Evolutionary conservation across 208 protist species (phyloP).

Genomic region (Trypanosomatidae sp.): DNA sequence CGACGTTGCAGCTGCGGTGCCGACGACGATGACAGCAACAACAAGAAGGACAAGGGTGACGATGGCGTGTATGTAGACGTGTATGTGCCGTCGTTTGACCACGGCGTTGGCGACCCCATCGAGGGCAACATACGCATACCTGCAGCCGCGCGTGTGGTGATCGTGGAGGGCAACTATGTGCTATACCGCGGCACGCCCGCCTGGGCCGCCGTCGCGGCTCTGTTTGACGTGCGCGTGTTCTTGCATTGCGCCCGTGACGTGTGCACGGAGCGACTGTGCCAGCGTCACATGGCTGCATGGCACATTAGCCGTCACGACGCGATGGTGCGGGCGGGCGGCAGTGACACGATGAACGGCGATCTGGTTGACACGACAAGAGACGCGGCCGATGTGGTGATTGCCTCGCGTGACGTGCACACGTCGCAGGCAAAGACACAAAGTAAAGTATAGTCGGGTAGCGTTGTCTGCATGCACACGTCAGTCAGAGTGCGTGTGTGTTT

Average conservation of each 20-base stretch:
- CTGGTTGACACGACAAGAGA: conserved; percentile 34
- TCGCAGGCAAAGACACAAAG: too few species aligned
- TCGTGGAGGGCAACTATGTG: conserved; percentile 73
- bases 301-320: conserved; percentile 24
- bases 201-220: conserved; percentile 43
- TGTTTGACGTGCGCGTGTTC: conserved; percentile 53
- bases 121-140: conserved; percentile 29
- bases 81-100: conserved; percentile 60
- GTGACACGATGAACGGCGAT: conserved; percentile 58
- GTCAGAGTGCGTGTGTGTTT: too few species aligned
- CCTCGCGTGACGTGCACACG: conserved; percentile 16
- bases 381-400: conserved; percentile 37
- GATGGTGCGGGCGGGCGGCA: conserved; percentile 40
- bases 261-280: conserved; percentile 33
- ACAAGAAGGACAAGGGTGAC: background rate
- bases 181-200: conserved; percentile 36
- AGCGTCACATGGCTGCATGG: conserved; percentile 64
- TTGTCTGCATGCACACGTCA: too few species aligned
- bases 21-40: too few species aligned
- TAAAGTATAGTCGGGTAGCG: too few species aligned
- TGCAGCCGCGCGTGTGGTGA: conserved; percentile 23
- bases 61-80: conserved; percentile 30
- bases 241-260: conserved; percentile 19
- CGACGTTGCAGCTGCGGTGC: too few species aligned
- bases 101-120: conserved; percentile 44